These are phyloP conservation scores for Chlamydomonas sp. DNA, from an alignment of 139 green algal genomes.

Conservation along the genomic window DNA sequence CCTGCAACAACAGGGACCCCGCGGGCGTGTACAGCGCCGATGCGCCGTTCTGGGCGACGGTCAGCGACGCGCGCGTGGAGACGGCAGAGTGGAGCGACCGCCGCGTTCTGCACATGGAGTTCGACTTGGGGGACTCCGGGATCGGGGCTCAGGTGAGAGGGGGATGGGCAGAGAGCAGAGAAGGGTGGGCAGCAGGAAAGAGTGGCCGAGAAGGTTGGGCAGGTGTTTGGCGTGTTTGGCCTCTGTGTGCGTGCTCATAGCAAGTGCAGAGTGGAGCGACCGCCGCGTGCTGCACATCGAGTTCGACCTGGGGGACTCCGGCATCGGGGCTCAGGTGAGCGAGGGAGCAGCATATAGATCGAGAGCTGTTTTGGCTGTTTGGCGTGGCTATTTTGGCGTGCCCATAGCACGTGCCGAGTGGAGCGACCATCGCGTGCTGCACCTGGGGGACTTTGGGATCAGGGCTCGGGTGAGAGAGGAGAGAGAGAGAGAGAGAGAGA, in stretches of 20 bases:
- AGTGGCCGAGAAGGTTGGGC: too few relatives aligned
- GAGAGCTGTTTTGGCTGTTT: too few relatives aligned
- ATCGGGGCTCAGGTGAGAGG: too few relatives aligned
- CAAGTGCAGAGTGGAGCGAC: conserved; percentile 57
- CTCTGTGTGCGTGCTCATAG: conserved; percentile 38
- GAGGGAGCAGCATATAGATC: too few relatives aligned
- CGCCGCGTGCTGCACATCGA: conserved; percentile 79
- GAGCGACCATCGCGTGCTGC: too few relatives aligned
- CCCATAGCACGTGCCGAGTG: background rate
- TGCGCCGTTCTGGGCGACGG: conserved; percentile 52
- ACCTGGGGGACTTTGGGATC: too few relatives aligned
- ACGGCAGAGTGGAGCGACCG: conserved; percentile 58
- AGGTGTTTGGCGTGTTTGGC: too few relatives aligned
- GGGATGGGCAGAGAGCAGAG: too few relatives aligned
- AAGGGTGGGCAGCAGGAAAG: too few relatives aligned
- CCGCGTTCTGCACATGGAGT: conserved; percentile 77
- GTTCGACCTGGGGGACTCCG: conserved; percentile 60
- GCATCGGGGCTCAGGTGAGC: too few relatives aligned
- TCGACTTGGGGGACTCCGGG: conserved; percentile 62
- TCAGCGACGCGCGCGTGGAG: conserved; percentile 46
- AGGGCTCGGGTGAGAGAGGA: too few relatives aligned
- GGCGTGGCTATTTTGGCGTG: background rate
- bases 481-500: background rate
- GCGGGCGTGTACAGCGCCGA: conserved; percentile 49
- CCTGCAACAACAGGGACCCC: conserved; percentile 32